A percentile compares a stretch with the other conserved stretches of the same genome.
Conservation (phyloP, 2,329 filamentous ascomycete species). For the Cyphellophora europaea region DNA sequence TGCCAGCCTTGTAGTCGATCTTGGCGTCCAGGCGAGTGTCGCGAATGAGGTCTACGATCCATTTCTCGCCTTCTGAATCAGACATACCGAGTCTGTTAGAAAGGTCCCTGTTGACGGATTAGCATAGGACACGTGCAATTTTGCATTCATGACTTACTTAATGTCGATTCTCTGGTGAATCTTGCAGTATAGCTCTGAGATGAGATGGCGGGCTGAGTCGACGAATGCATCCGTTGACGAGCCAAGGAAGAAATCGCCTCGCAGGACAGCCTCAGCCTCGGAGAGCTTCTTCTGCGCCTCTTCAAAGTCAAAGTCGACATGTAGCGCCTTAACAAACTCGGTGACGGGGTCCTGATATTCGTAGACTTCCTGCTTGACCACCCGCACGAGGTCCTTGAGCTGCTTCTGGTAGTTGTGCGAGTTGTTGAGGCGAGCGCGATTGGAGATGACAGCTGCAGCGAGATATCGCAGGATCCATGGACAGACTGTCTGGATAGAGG, state of each 20-base stretch:
- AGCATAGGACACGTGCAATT: constrained; percentile 2
- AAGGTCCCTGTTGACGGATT: constrained; percentile 55
- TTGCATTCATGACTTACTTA: constrained; percentile 44
- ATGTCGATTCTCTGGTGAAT: constrained; percentile 98
- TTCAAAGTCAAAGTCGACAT: constrained; percentile 95
- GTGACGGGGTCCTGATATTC: constrained; percentile 96
- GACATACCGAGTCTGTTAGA: constrained; percentile 84
- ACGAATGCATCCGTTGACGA: constrained; percentile 80
- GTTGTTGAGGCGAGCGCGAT: constrained; percentile 72
- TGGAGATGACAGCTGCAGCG: constrained; percentile 87
- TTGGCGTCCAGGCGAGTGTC: constrained; percentile 97
- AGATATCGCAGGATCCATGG: constrained; percentile 96
- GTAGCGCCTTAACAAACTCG: constrained; percentile 90
- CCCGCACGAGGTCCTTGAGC: constrained; percentile 90
- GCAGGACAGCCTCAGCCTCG: constrained; percentile 82
- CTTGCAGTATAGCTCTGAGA: constrained; percentile 99
- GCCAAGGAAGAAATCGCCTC: constrained; percentile 90
- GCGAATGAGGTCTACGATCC: constrained; percentile 98
- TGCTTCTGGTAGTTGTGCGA: constrained; percentile 90
- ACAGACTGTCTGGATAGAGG: constrained; percentile 97
- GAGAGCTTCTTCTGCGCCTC: constrained; percentile 84
- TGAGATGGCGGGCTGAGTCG: constrained; percentile 87
- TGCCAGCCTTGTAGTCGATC: constrained; percentile 98
- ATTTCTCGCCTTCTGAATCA: constrained; percentile 96
- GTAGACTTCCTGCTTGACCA: constrained; percentile 94